Evolutionary conservation across 225 moss, liverwort and hornwort species (phyloP), one percentile per base, ranked within the genome.

Genomic region (Sphagnum contortum): DNA sequence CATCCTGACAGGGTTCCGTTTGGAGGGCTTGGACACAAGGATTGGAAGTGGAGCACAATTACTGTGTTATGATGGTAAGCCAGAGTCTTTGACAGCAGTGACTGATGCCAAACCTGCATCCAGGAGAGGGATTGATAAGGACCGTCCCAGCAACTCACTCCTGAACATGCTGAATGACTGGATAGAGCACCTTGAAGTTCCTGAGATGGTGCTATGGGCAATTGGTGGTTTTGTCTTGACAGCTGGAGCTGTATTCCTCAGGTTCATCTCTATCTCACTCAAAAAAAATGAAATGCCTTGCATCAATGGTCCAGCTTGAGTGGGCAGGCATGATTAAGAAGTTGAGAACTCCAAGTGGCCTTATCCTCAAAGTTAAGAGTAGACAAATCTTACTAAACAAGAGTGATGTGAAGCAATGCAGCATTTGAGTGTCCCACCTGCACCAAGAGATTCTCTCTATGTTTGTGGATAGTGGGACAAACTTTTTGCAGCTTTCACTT

Each of bases 191-290:
- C 66, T 86, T 72, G 70, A 70, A 49, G 68, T 83, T 65, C 78
- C 78, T 3, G 81, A 73, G 61, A 76, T 77, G 70, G 78, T 88
- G 54, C 60, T 77, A 67, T 88, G 87, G 87, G 83, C 87, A 29
- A 73, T 81, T 5, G 87, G 81, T 48, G 87, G 87, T 52, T 74
- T 88, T 9, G 83, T 88, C 14, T 66, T 88, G 46, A 88, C 81
- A 11, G 83, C 74, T 53, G 87, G 83, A 63, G 81, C 78, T 67
- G 76, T 71, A 59, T 72, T 74, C 44, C 68, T 88, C 8, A 87
- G 87, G 87, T 87, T 45, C 45, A 9, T 64, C 2, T 68, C 59
- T 60, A 6, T 69, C 62, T 58, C 59, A 11, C 55, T 52, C 47
- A 48, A 46, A 49, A 12, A 2, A 44, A 55, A 64, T 45, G 12